These are phyloP conservation scores for Polytrichum commune DNA, from an alignment of 225 moss, liverwort and hornwort species.

Conservation along the genomic window DNA sequence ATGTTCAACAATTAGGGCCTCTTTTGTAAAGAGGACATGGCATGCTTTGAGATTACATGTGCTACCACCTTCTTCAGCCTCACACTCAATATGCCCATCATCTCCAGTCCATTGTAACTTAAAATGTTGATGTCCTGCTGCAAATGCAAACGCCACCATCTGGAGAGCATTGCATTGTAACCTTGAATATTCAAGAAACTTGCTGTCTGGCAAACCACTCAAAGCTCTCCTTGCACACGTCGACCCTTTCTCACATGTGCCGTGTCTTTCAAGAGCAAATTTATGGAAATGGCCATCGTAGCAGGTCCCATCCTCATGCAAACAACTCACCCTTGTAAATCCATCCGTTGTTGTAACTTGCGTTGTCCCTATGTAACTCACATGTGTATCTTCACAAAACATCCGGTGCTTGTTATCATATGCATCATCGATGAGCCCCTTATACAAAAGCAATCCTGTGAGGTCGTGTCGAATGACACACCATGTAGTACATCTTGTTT, in stretches of 20 bases:
- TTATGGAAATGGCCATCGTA: neutral
- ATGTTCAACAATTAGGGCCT: neutral
- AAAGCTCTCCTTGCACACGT: neutral
- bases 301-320: neutral
- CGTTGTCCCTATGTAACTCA: neutral
- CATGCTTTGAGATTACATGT: neutral
- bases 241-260: too few species aligned
- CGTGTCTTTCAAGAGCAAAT: neutral
- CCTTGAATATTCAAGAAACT: neutral
- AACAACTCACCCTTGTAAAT: neutral
- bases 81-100: neutral
- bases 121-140: neutral
- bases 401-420: neutral
- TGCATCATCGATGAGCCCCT: neutral
- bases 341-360: slow-evolving; percentile 1
- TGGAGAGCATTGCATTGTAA: neutral
- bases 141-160: slow-evolving; percentile 1
- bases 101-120: neutral
- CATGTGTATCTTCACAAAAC: neutral
- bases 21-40: neutral
- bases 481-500: neutral
- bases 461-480: neutral
- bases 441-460: neutral
- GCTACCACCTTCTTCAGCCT: neutral
- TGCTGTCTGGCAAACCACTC: neutral